Base-by-base conservation (phyloP, 2,329 filamentous ascomycete genomes). In the Aspergillus japonicus region DNA sequence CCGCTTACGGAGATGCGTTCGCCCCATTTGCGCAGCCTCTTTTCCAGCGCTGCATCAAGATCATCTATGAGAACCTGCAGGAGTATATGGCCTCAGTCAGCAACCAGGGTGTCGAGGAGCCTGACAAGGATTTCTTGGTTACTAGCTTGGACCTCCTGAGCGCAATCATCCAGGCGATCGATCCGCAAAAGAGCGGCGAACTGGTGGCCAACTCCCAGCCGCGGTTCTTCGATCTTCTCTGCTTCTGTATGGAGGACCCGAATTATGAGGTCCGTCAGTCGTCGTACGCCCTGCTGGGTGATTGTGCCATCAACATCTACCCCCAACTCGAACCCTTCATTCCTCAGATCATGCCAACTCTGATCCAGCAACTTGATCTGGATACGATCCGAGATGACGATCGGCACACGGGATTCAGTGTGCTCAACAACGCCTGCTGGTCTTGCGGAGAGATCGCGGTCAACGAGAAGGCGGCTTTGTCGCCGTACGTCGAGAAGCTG, bases 381-480 rank as follows among this genome's bases (percentile, higher is more conserved):
- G 89, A 92, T 62, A 83, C 83, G 57, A 85, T 92, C 54, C 77
- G 87, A 19, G 89, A 93, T 62, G 91, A 96, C 67, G 90, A 92
- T 62, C 87, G 92, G 50, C 91, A 96, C 64, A 89, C 86, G 19
- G 89, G 88, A 14, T 97, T 96, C 74, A 92, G 92, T 61, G 93
- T 98, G 31, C 88, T 98, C 61, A 99, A 98, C 83, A 99, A 99
- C 73, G 94, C 95, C 23, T 98, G 94, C 79, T 99, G 95, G 95
- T 96, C 93, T 6, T 88, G 88, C 24, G 95, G 95, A 47, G 95
- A 99, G 79, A 95, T 98, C 62, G 87, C 92, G 16, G 87, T 96
- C 75, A 88, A 91, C 72, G 86, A 88, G 66, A 86, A 88, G 62
- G 80, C 82, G 31, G 86, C 84, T 56, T 90, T 97, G 86, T 83